phyloP scores from a whole-genome alignment of 83 land plant genomes.

The Diphasiastrum complanatum region DNA sequence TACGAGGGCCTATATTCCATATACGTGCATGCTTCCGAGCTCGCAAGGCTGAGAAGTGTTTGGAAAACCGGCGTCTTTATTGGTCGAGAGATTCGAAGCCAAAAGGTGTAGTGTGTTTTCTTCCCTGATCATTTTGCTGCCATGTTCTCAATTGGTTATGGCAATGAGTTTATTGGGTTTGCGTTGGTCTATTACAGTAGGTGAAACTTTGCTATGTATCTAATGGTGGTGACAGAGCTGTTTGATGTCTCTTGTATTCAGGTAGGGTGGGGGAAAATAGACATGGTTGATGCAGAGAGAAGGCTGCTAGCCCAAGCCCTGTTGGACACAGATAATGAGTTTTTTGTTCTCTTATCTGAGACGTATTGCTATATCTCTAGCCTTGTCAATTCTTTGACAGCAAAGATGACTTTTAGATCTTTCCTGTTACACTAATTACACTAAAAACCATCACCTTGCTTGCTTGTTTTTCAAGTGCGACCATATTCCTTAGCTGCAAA shows the following conservation, averaged over 20 bases:
- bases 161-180: not conserved
- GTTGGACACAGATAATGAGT: slow-evolving; percentile 63
- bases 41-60: slow-evolving; percentile 25
- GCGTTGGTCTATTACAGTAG: not conserved
- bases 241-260: slow-evolving; percentile 18
- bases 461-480: too few species aligned
- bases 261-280: slow-evolving; percentile 83
- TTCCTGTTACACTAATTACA: too few species aligned
- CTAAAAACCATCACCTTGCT: too few species aligned
- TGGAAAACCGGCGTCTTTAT: slow-evolving; percentile 45
- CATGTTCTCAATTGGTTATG: not conserved
- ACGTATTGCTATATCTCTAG: slow-evolving; percentile 37
- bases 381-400: too few species aligned
- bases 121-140: not conserved
- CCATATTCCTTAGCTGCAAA: too few species aligned
- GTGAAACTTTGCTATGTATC: not conserved
- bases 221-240: not conserved
- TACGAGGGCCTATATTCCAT: slow-evolving; percentile 70
- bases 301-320: slow-evolving; percentile 76
- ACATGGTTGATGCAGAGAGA: slow-evolving; percentile 94
- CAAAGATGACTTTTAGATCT: too few species aligned
- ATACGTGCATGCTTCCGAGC: slow-evolving; percentile 76
- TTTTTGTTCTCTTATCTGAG: slow-evolving; percentile 79
- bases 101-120: slow-evolving; percentile 42
- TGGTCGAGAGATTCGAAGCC: slow-evolving; percentile 48